phyloP scores from a whole-genome alignment of 163 green algal species.

The Coccomyxa subellipsoidea region DNA sequence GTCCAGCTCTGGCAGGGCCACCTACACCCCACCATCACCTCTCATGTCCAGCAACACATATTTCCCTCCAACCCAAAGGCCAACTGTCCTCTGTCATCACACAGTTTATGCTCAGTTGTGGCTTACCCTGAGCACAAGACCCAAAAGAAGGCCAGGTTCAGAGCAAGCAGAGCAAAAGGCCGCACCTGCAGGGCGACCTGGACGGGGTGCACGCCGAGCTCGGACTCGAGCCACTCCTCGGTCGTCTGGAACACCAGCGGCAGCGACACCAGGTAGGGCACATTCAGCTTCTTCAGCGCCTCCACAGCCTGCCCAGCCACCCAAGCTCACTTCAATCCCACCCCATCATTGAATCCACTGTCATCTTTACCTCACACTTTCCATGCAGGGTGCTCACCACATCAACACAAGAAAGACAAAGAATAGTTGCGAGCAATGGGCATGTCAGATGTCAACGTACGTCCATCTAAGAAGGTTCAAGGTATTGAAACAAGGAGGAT shows the following conservation, averaged over 20 bases:
- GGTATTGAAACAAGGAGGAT: too few species aligned
- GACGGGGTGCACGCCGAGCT: conserved; percentile 96
- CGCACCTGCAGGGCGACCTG: conserved; percentile 95
- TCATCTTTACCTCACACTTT: too few species aligned
- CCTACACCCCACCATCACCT: conserved; percentile 64
- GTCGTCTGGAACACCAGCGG: conserved; percentile 99
- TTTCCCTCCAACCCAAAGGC: too few species aligned
- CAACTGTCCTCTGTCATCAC: too few species aligned
- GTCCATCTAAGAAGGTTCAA: not conserved
- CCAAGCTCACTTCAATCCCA: too few species aligned
- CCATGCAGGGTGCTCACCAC: not conserved
- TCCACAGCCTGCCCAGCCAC: conserved; percentile 61
- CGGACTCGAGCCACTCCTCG: conserved; percentile 95
- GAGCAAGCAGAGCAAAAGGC: not conserved
- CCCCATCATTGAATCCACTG: too few species aligned
- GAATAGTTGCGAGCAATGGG: too few species aligned
- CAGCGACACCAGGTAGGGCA: conserved; percentile 96
- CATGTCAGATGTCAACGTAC: too few species aligned
- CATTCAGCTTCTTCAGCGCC: conserved; percentile 87
- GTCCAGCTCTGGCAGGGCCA: conserved; percentile 97
- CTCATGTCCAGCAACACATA: too few species aligned
- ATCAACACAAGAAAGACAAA: too few species aligned
- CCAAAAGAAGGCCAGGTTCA: not conserved
- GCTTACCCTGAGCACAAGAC: too few species aligned
- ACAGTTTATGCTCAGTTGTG: too few species aligned